Percentiles rank a stretch among this genome's conserved stretches.
These are phyloP conservation scores for Iberis pinnata DNA, from an alignment of 345 rosid genomes.

Conservation along the genomic window DNA sequence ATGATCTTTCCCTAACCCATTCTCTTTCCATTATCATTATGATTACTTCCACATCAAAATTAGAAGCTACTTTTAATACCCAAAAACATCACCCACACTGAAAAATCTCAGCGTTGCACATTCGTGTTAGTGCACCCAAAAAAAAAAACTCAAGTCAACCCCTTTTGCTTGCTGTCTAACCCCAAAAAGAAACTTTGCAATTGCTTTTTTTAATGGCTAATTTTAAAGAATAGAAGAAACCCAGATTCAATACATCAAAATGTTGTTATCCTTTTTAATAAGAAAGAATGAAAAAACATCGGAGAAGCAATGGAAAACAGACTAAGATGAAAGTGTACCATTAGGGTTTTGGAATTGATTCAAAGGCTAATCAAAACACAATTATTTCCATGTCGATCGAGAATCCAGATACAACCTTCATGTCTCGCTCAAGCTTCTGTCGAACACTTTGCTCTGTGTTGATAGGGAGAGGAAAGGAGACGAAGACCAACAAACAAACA, in stretches of 20 bases:
- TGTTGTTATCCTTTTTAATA: not conserved
- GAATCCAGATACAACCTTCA: conserved; percentile 11
- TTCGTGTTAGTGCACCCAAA: too few species aligned
- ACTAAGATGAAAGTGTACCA: conserved; percentile 11
- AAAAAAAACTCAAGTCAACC: conserved; percentile 7
- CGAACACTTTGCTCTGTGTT: too few species aligned
- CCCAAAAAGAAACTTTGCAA: not conserved
- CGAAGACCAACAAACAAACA: not conserved
- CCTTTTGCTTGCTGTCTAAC: conserved; percentile 12
- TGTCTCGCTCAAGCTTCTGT: not conserved
- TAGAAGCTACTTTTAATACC: too few species aligned
- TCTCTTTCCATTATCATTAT: too few species aligned
- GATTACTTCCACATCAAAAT: too few species aligned
- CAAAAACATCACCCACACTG: too few species aligned
- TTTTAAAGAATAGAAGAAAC: too few species aligned
- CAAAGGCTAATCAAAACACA: conserved; percentile 8
- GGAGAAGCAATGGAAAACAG: too few species aligned
- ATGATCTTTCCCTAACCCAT: too few species aligned
- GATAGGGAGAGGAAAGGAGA: not conserved
- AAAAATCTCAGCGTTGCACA: too few species aligned
- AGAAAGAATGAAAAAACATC: conserved; percentile 9
- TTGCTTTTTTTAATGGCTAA: not conserved
- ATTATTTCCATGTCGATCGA: not conserved
- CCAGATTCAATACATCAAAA: conserved; percentile 3
- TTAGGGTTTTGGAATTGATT: conserved; percentile 12